These are phyloP conservation scores for Phytopythium delawarense DNA, from an alignment of 352 stramenopile genomes.

Conservation along the genomic window DNA sequence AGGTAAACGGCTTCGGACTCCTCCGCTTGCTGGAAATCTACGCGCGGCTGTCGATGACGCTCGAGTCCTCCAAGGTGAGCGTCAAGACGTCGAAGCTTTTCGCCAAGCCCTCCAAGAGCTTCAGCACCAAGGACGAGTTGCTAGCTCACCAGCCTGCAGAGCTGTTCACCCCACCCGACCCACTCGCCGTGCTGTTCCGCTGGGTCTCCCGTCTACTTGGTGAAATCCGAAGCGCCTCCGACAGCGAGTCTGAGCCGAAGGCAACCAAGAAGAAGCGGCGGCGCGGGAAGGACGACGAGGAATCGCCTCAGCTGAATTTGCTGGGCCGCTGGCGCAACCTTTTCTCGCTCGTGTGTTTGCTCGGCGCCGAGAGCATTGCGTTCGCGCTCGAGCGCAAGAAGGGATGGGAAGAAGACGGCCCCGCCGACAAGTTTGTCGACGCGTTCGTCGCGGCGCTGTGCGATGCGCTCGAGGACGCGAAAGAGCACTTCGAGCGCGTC, in stretches of 20 bases:
- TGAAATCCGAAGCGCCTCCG: conserved; percentile 24
- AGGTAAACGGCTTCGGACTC: conserved; percentile 51
- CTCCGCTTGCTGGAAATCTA: conserved; percentile 72
- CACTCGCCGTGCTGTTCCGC: conserved; percentile 36
- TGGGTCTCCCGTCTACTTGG: conserved; percentile 55
- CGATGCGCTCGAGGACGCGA: conserved; percentile 33
- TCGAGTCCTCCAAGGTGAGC: conserved; percentile 44
- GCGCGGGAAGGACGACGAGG: conserved; percentile 30
- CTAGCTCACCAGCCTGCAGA: conserved; percentile 49
- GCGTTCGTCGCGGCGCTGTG: conserved; percentile 41
- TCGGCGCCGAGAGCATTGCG: conserved; percentile 56
- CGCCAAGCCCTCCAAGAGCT: conserved; percentile 35
- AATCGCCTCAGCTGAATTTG: conserved; percentile 33
- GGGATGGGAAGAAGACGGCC: conserved; percentile 27
- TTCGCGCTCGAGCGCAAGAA: conserved; percentile 51
- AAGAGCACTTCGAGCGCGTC: conserved; percentile 53
- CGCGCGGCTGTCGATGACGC: conserved; percentile 50
- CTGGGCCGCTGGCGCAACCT: conserved; percentile 67
- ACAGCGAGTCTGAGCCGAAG: neutral
- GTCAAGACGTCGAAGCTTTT: conserved; percentile 42
- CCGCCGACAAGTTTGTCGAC: conserved; percentile 42
- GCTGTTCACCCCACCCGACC: conserved; percentile 51
- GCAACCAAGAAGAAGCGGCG: conserved; percentile 40
- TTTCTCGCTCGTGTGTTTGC: conserved; percentile 54
- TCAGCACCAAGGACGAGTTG: conserved; percentile 37